Conservation (phyloP, 192 early-diverging fungal species). For the Backusella psychrophila region DNA sequence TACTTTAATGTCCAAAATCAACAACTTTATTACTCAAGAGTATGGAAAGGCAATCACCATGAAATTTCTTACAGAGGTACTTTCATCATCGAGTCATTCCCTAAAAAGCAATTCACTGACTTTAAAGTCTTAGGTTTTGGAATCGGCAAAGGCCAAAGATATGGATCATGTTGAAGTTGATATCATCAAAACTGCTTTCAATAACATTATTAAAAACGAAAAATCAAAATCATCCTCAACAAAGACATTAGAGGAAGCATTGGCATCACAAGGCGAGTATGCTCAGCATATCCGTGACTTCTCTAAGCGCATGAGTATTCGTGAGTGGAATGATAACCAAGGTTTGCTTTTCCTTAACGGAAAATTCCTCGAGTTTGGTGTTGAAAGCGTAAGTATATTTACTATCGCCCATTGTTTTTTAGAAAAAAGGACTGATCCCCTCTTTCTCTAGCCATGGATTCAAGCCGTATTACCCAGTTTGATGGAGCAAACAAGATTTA, state of each 20-base stretch:
- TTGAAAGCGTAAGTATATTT: constrained; percentile 29
- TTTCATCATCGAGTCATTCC: background rate
- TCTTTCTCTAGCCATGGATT: constrained; percentile 25
- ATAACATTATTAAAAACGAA: background rate
- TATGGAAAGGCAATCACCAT: constrained; percentile 28
- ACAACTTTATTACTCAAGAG: constrained; percentile 35
- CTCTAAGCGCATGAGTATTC: constrained; percentile 21
- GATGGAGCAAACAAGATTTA: constrained; percentile 25
- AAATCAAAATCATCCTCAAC: constrained; percentile 9
- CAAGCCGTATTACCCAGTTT: constrained; percentile 22
- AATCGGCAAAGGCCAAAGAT: background rate
- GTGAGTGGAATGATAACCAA: constrained; percentile 18
- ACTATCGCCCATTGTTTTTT: background rate
- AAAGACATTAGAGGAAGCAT: constrained; percentile 20
- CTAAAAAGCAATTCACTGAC: background rate
- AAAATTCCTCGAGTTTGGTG: constrained; percentile 61
- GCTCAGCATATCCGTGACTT: constrained; percentile 9
- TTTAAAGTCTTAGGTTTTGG: background rate
- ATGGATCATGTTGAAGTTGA: background rate
- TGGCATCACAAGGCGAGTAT: constrained; percentile 13
- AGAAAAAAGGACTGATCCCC: background rate
- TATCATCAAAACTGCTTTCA: background rate
- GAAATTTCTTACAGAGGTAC: constrained; percentile 39
- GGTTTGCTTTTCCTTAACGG: constrained; percentile 81
- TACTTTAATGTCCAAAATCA: constrained; percentile 35